Evolutionary conservation across 2,329 filamentous ascomycete genomes (phyloP).

Genomic region (Aspergillus fumigatiaffinis): DNA sequence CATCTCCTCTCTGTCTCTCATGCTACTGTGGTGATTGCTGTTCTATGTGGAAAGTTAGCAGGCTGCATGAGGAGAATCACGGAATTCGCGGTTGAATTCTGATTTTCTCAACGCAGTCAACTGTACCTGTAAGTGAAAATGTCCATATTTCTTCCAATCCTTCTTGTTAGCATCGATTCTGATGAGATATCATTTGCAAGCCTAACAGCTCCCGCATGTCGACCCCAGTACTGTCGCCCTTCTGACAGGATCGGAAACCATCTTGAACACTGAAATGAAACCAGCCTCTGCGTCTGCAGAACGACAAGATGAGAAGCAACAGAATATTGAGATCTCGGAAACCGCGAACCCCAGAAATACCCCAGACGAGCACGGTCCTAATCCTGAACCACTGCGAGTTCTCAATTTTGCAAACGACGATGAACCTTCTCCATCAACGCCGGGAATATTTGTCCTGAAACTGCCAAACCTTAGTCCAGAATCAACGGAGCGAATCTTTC

Average conservation of each 20-base stretch:
- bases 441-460: slow-evolving; percentile 15
- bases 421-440: slow-evolving; percentile 10
- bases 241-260: neutral
- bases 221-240: neutral
- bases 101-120: neutral
- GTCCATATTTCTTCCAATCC: neutral
- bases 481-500: slow-evolving; percentile 65
- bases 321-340: neutral
- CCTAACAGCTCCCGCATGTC: neutral
- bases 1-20: neutral
- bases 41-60: neutral
- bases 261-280: neutral
- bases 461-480: slow-evolving; percentile 27
- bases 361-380: slow-evolving; percentile 8
- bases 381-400: slow-evolving; percentile 21
- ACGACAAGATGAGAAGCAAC: neutral
- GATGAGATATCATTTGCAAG: neutral
- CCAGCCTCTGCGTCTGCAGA: neutral
- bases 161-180: neutral
- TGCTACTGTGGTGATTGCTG: too few species aligned
- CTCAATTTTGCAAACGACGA: slow-evolving; percentile 17
- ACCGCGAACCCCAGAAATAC: neutral
- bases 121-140: neutral
- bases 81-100: neutral
- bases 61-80: neutral